Conservation (phyloP, 441 rosid species). For the Populus hybrid region DNA sequence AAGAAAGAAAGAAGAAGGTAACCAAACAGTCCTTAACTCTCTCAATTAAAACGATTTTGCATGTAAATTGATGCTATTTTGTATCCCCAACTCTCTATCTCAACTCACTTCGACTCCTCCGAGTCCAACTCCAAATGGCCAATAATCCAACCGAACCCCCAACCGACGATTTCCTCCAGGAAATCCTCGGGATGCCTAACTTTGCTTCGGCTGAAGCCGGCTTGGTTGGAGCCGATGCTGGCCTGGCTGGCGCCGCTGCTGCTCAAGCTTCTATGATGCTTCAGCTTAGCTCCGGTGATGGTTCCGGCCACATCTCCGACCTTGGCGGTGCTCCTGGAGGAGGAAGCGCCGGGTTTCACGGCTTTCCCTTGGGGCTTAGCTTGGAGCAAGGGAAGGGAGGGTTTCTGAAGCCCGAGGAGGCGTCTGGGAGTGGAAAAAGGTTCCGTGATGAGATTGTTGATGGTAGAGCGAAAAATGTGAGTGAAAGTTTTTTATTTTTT, state of each 20-base stretch:
- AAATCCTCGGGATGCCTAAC: conserved; percentile 71
- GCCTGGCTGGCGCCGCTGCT: conserved; percentile 27
- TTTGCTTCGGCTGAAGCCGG: conserved; percentile 58
- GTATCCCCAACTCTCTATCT: conserved; percentile 12
- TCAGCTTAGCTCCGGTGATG: conserved; percentile 81
- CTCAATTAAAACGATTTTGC: conserved; percentile 16
- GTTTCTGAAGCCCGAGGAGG: conserved; percentile 71
- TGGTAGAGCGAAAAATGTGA: conserved; percentile 73
- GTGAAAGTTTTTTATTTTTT: conserved; percentile 15
- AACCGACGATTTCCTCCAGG: conserved; percentile 86
- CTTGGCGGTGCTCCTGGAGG: conserved; percentile 43
- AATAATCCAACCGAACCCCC: conserved; percentile 58
- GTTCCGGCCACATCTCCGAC: conserved; percentile 46
- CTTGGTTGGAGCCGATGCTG: conserved; percentile 31
- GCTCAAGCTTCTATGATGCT: conserved; percentile 72
- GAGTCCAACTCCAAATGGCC: conserved; percentile 37
- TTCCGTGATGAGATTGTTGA: conserved; percentile 65
- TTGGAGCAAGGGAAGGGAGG: conserved; percentile 90
- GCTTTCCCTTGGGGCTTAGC: conserved; percentile 86
- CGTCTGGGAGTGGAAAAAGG: conserved; percentile 73
- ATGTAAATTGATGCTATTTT: conserved; percentile 30
- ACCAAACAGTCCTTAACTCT: background rate
- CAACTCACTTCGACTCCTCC: conserved; percentile 15
- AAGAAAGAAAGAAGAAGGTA: background rate
- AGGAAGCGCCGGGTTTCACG: conserved; percentile 59